Conservation (phyloP, 768 basidiomycete genomes). For the Suillus clintonianus region DNA sequence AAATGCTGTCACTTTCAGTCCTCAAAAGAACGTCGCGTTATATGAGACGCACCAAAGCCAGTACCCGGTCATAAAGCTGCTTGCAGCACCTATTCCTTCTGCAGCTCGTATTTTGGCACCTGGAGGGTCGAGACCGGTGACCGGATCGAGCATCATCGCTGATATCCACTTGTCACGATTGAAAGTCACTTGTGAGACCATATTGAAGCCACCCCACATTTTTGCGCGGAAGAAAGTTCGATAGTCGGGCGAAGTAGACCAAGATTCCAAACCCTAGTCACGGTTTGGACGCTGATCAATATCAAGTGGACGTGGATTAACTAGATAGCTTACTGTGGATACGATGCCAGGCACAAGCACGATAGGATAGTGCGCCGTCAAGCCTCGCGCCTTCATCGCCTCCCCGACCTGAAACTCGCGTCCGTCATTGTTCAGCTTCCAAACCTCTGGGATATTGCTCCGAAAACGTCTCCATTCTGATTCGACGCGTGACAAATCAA, state of each 20-base stretch:
- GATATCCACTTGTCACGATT: constrained; percentile 89
- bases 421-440: constrained; percentile 80
- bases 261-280: constrained; percentile 82
- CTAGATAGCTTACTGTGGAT: constrained; percentile 61
- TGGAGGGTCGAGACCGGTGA: constrained; percentile 88
- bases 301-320: background rate
- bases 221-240: constrained; percentile 92
- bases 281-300: background rate
- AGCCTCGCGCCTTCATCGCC: constrained; percentile 58
- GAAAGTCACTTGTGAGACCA: constrained; percentile 82
- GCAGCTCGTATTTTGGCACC: constrained; percentile 87
- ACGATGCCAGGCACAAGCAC: constrained; percentile 90
- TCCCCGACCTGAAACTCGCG: constrained; percentile 82
- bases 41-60: constrained; percentile 76
- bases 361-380: constrained; percentile 74
- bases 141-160: constrained; percentile 87
- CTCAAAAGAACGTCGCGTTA: background rate
- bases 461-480: constrained; percentile 69
- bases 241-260: constrained; percentile 87
- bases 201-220: constrained; percentile 75
- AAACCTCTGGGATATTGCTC: constrained; percentile 73
- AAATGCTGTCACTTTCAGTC: background rate
- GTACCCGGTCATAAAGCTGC: constrained; percentile 84
- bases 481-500: constrained; percentile 71
- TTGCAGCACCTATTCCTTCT: constrained; percentile 90